These are phyloP conservation scores for Candida corydali DNA, from an alignment of 805 yeast genomes.

Conservation along the genomic window DNA sequence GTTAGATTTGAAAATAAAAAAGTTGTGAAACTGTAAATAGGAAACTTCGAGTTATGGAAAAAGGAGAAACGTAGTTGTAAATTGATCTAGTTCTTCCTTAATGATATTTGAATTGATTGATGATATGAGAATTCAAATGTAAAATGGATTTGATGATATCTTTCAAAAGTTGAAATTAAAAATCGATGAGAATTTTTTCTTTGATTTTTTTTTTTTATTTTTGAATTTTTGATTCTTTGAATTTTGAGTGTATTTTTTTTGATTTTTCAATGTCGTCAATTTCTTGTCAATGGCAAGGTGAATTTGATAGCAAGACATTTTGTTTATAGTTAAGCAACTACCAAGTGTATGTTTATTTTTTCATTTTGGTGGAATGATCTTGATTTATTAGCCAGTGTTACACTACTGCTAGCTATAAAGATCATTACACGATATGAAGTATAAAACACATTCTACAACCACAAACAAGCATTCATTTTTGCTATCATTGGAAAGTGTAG, in stretches of 20 bases:
- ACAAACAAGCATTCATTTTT: too few relatives aligned
- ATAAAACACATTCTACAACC: too few relatives aligned
- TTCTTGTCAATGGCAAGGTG: neutral
- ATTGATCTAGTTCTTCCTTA: too few relatives aligned
- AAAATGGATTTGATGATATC: too few relatives aligned
- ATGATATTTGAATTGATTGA: neutral
- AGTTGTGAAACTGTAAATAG: neutral
- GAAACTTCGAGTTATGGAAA: too few relatives aligned
- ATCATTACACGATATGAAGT: too few relatives aligned
- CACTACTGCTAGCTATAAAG: neutral
- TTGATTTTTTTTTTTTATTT: neutral
- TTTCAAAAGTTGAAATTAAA: slow-evolving; percentile 2
- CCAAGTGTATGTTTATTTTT: neutral
- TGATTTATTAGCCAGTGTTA: neutral
- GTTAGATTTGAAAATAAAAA: neutral
- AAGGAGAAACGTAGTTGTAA: too few relatives aligned
- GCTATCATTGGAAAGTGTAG: too few relatives aligned
- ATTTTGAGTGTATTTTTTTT: neutral
- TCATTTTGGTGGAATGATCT: too few relatives aligned
- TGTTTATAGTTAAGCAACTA: slow-evolving; percentile 2
- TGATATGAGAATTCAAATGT: too few relatives aligned
- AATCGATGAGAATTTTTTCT: slow-evolving; percentile 8
- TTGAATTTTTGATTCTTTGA: slow-evolving; percentile 1
- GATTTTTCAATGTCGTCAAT: too few relatives aligned
- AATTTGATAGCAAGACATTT: neutral